These are phyloP conservation scores for Metschnikowia colocasiae DNA, from an alignment of 805 yeast species.

Conservation along the genomic window DNA sequence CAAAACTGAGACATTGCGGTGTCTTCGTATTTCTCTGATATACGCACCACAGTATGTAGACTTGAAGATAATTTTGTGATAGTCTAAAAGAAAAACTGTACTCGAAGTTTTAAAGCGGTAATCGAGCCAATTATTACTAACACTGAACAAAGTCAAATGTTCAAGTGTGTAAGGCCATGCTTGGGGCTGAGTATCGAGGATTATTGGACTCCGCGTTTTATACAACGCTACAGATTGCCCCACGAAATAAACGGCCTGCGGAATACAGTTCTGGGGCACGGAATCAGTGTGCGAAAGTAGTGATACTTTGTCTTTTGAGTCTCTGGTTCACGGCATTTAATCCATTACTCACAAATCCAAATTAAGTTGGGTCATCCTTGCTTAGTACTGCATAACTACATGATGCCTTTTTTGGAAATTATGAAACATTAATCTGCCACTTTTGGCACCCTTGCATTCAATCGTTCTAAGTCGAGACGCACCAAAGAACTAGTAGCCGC, in stretches of 20 bases:
- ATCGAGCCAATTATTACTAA: too few species aligned
- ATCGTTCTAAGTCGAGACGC: neutral
- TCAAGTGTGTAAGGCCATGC: too few species aligned
- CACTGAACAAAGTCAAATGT: too few species aligned
- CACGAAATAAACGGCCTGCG: conserved; percentile 1
- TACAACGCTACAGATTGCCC: neutral
- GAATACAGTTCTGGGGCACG: neutral
- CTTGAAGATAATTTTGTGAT: too few species aligned
- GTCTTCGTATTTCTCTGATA: too few species aligned
- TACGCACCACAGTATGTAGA: too few species aligned
- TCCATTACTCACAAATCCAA: neutral
- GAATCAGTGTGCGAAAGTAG: neutral
- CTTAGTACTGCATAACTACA: neutral
- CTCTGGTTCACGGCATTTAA: neutral
- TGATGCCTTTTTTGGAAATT: neutral
- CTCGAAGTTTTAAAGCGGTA: too few species aligned
- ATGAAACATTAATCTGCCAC: neutral
- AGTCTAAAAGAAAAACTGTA: too few species aligned
- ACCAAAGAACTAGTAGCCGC: conserved; percentile 46
- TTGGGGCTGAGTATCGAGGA: too few species aligned
- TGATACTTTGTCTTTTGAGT: neutral
- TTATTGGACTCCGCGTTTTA: too few species aligned
- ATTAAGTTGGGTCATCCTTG: neutral
- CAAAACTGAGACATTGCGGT: too few species aligned
- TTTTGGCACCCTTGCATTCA: neutral